phyloP scores from a whole-genome alignment of 2,329 filamentous ascomycete species.

The Aspergillus tubingensis region DNA sequence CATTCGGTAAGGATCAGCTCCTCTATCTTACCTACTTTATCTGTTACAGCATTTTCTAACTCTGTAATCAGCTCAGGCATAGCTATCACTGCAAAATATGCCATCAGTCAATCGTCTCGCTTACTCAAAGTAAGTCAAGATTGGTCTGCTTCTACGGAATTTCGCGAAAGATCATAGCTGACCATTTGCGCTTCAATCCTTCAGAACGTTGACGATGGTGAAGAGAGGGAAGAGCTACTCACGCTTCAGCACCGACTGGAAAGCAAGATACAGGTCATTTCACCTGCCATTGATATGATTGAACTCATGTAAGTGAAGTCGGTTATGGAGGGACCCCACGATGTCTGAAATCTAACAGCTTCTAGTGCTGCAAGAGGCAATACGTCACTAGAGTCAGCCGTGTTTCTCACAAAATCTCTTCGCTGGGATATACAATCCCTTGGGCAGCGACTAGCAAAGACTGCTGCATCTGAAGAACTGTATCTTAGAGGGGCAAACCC shows the following conservation, averaged over 20 bases:
- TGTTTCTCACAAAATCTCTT: conserved; percentile 77
- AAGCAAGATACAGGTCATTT: conserved; percentile 87
- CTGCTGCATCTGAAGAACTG: conserved; percentile 62
- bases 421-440: conserved; percentile 80
- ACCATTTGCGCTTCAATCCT: conserved; percentile 1
- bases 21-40: not conserved
- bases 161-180: not conserved
- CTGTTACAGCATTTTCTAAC: conserved; percentile 13
- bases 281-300: conserved; percentile 87
- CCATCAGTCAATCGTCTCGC: conserved; percentile 77
- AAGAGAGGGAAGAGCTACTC: conserved; percentile 70
- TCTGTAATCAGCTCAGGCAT: conserved; percentile 65
- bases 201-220: conserved; percentile 66
- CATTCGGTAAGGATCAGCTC: conserved; percentile 57
- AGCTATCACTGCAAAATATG: conserved; percentile 79
- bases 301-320: conserved; percentile 70
- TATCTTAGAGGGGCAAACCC: conserved; percentile 35
- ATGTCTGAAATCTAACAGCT: not conserved
- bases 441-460: conserved; percentile 71
- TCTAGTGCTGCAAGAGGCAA: conserved; percentile 70
- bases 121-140: conserved; percentile 62
- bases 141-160: not conserved
- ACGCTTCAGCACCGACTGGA: conserved; percentile 73
- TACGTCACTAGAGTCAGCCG: conserved; percentile 79
- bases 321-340: not conserved